Evolutionary conservation across 805 yeast species (phyloP), one percentile per base, ranked within the genome.

Genomic region (Myxozyma udenii): DNA sequence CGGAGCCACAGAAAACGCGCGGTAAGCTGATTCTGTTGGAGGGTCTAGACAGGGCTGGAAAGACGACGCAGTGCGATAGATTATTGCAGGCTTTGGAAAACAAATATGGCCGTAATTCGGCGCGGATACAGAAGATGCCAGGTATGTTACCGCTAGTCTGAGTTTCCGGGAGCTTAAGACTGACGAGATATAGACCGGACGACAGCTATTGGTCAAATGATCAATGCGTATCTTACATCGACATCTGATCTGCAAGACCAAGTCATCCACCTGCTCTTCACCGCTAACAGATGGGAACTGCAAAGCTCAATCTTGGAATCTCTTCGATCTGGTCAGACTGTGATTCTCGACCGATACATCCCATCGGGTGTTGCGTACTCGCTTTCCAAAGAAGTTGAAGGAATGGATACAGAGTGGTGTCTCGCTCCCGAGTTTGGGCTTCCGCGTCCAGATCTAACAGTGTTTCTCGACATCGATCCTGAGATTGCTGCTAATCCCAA

Each of bases 1-100:
- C n/a, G n/a, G n/a, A n/a, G n/a, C n/a, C n/a, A n/a, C n/a, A n/a
- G n/a, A n/a, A 18, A 38, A 44, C 37, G 16, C 44, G 96, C 56
- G 98, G 97, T 1, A 75, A 78, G 41, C 71, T 93, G 35, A 83
- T 93, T 21, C 77, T 88, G 1, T 75, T 93, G 1, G 99, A 93
- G 68, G 99, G 99, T 0, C 78, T 93, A 1, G 99, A 93, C 64
- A 72, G 99, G 44, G 84, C 97, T 0, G 99, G 99, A 0, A 93
- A 93, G 64, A 80, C 96, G 2, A 89, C 97, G 0, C 98, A 93
- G 65, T 77, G 84, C 4, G 64, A 68, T 2, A 58, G 64, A 2
- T 61, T 85, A 7, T 61, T 71, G 0, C 63, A 69, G 0, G 61
- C 60, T 3, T 55, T 72, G 9, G 19, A 44, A 11, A 46, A 28